Evolutionary conservation across 306 rosid species (phyloP).

Genomic region (Fagus sylvatica): DNA sequence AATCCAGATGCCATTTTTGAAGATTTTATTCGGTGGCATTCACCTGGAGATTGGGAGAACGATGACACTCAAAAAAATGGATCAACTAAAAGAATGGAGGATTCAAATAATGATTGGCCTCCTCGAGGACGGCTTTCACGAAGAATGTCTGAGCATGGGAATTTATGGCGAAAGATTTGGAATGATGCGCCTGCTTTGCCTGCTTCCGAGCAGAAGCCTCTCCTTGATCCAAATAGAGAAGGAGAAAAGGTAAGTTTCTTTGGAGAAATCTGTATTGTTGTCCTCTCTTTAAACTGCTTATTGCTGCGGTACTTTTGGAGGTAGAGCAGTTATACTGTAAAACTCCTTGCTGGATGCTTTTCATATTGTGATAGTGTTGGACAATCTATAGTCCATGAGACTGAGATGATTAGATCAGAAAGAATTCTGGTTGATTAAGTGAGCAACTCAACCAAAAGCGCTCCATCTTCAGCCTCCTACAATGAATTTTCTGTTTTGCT

Average conservation of each 20-base stretch:
- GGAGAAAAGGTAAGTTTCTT: constrained; percentile 77
- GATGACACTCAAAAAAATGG: constrained; percentile 34
- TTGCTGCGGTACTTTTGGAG: not conserved
- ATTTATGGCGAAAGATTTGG: constrained; percentile 90
- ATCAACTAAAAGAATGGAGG: constrained; percentile 40
- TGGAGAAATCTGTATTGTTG: not conserved
- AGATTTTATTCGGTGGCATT: constrained; percentile 99
- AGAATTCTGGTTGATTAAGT: not conserved
- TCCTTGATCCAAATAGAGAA: constrained; percentile 90
- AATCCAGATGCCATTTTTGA: constrained; percentile 91
- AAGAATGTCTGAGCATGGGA: constrained; percentile 97
- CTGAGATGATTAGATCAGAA: not conserved
- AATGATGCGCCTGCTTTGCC: constrained; percentile 64
- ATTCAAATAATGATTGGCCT: constrained; percentile 62
- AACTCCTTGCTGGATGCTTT: not conserved
- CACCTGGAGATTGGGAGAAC: constrained; percentile 96
- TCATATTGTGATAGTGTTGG: not conserved
- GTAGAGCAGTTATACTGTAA: not conserved
- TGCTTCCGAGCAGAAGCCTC: constrained; percentile 88
- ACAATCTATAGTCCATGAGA: not conserved
- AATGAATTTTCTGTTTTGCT: not conserved
- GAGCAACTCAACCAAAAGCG: not conserved
- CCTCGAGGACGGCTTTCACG: constrained; percentile 82
- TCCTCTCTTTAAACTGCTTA: not conserved
- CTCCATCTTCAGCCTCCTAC: not conserved